These are phyloP conservation scores for Stereum hirsutum DNA, from an alignment of 1,284 basidiomycete genomes.

Conservation along the genomic window DNA sequence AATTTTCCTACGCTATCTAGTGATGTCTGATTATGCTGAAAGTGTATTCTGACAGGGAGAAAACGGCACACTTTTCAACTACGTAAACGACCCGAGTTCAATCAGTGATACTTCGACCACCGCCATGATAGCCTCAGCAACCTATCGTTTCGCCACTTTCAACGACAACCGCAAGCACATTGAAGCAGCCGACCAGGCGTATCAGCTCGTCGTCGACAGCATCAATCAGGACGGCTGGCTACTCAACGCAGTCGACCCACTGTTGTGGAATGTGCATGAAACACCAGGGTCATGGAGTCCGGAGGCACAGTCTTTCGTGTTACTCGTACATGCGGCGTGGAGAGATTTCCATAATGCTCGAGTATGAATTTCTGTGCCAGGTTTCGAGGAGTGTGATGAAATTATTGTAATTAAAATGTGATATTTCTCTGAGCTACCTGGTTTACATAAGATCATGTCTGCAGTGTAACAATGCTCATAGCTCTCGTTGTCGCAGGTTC, in stretches of 20 bases:
- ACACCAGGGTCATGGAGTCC: constrained; percentile 35
- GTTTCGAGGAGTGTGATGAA: no score
- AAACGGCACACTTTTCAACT: constrained; percentile 40
- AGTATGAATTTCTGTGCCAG: no score
- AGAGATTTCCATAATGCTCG: no score
- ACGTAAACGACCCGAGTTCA: constrained; percentile 30
- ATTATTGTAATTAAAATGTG: no score
- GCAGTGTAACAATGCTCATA: no score
- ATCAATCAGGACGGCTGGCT: constrained; percentile 42
- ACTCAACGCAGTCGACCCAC: constrained; percentile 53
- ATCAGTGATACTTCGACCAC: constrained; percentile 45
- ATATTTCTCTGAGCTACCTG: no score
- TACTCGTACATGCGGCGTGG: constrained; percentile 56
- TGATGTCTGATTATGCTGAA: not conserved
- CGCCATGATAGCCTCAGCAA: constrained; percentile 41
- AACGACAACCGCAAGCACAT: constrained; percentile 23
- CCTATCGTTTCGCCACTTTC: constrained; percentile 30
- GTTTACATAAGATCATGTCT: no score
- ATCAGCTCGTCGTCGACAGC: constrained; percentile 26
- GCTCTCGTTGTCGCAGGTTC: no score
- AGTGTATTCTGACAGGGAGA: constrained; percentile 17
- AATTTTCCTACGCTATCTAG: not conserved
- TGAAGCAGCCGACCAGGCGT: constrained; percentile 31
- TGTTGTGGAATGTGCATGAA: constrained; percentile 36
- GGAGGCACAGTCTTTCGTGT: constrained; percentile 58